phyloP scores from a whole-genome alignment of 2,329 filamentous ascomycete genomes.

The Eutypa lata region DNA sequence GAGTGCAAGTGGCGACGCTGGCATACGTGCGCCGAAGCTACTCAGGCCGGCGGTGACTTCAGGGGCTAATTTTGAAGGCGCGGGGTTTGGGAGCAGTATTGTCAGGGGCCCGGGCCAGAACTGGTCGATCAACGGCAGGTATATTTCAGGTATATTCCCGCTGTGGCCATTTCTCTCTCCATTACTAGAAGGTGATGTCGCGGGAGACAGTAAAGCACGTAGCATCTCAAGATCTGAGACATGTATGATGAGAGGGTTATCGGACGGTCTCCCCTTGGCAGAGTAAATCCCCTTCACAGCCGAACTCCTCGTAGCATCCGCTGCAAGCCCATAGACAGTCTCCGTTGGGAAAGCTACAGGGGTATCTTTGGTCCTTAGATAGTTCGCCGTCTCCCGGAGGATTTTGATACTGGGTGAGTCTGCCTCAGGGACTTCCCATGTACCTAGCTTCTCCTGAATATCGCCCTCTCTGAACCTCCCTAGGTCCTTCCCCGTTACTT shows the following conservation, averaged over 20 bases:
- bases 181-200: slow-evolving; percentile 11
- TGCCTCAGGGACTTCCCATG: slow-evolving; percentile 23
- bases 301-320: slow-evolving; percentile 81
- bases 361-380: slow-evolving; percentile 61
- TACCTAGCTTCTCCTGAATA: slow-evolving; percentile 18
- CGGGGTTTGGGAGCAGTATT: slow-evolving; percentile 77
- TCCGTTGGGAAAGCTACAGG: slow-evolving; percentile 97
- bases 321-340: slow-evolving; percentile 95
- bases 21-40: slow-evolving; percentile 90
- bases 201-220: slow-evolving; percentile 51
- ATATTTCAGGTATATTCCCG: slow-evolving; percentile 65
- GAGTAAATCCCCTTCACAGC: slow-evolving; percentile 90
- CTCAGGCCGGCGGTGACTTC: slow-evolving; percentile 84
- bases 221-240: slow-evolving; percentile 79
- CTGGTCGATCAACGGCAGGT: slow-evolving; percentile 69
- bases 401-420: slow-evolving; percentile 18
- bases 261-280: slow-evolving; percentile 84
- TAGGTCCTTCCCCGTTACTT: slow-evolving; percentile 16
- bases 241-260: slow-evolving; percentile 95
- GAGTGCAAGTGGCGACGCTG: slow-evolving; percentile 77
- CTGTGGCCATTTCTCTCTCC: slow-evolving; percentile 23
- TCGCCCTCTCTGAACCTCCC: slow-evolving; percentile 23
- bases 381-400: slow-evolving; percentile 63
- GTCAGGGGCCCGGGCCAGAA: slow-evolving; percentile 98
- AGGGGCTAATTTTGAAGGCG: slow-evolving; percentile 69